These are phyloP conservation scores for Lodderomyces jiufengensis DNA, from an alignment of 1,139 yeast species.

Conservation along the genomic window DNA sequence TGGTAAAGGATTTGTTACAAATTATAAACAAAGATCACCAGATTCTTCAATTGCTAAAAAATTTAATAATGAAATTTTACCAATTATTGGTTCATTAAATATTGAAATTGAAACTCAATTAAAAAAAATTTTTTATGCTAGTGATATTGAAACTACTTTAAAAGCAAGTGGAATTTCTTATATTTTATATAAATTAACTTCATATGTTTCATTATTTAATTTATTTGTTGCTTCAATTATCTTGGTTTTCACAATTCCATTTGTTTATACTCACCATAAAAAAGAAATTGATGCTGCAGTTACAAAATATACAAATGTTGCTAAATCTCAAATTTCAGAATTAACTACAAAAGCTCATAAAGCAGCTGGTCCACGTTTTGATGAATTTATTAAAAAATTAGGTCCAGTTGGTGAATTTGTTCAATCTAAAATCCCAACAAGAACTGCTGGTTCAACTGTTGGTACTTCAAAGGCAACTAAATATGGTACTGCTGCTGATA, in stretches of 20 bases:
- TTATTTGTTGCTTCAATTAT: conserved; percentile 57
- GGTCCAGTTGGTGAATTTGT: conserved; percentile 64
- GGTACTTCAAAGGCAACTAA: conserved; percentile 40
- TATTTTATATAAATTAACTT: conserved; percentile 68
- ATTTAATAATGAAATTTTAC: conserved; percentile 39
- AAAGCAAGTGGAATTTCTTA: conserved; percentile 68
- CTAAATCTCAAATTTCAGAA: conserved; percentile 55
- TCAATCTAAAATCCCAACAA: conserved; percentile 57
- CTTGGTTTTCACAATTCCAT: conserved; percentile 71
- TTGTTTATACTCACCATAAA: conserved; percentile 69
- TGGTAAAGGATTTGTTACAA: conserved; percentile 70
- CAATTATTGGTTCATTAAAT: conserved; percentile 42
- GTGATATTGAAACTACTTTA: conserved; percentile 64
- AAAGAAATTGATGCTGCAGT: conserved; percentile 76
- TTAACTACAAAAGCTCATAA: conserved; percentile 48
- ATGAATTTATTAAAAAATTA: conserved; percentile 48
- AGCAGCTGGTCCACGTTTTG: conserved; percentile 48
- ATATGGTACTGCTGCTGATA: conserved; percentile 23
- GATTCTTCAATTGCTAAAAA: conserved; percentile 36
- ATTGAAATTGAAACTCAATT: conserved; percentile 44
- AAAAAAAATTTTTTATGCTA: conserved; percentile 63
- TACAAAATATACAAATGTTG: conserved; percentile 51
- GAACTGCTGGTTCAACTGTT: conserved; percentile 73
- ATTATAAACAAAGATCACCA: conserved; percentile 41
- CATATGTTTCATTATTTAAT: conserved; percentile 72